Evolutionary conservation across 331 rosid genomes (phyloP).

Genomic region (Cucumis variabilis): DNA sequence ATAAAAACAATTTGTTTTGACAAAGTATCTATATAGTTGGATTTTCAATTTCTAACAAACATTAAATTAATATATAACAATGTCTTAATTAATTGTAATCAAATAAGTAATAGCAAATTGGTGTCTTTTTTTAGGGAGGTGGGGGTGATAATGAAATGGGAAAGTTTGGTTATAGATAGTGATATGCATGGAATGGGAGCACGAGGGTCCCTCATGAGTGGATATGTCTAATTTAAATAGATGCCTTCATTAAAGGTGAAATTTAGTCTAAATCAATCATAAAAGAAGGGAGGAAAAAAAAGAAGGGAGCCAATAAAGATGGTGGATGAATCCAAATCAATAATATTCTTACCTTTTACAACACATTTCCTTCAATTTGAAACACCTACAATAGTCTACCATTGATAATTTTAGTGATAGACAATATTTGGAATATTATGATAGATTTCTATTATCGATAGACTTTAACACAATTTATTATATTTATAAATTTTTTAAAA

Average conservation of each 20-base stretch:
- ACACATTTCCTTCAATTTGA: conserved; percentile 15
- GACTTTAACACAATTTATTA: too few relatives aligned
- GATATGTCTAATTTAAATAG: conserved; percentile 23
- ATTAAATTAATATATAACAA: too few relatives aligned
- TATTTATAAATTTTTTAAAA: too few relatives aligned
- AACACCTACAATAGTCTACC: neutral
- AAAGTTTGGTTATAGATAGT: neutral
- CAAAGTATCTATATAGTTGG: neutral
- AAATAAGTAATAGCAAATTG: neutral
- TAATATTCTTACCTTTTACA: conserved; percentile 22
- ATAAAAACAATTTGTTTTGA: neutral
- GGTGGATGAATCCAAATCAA: conserved; percentile 34
- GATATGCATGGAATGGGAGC: conserved; percentile 24
- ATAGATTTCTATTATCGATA: too few relatives aligned
- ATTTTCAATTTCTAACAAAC: neutral
- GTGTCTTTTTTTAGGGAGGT: neutral
- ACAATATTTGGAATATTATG: too few relatives aligned
- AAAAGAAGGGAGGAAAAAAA: neutral
- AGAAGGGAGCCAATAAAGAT: neutral
- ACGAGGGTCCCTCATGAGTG: conserved; percentile 17
- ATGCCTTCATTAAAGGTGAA: conserved; percentile 19
- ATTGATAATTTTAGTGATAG: too few relatives aligned
- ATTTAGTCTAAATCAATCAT: conserved; percentile 30
- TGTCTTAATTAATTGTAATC: neutral
- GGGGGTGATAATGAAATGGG: conserved; percentile 6